phyloP scores from a whole-genome alignment of 2,329 filamentous ascomycete genomes.

The Colletotrichum sp. region DNA sequence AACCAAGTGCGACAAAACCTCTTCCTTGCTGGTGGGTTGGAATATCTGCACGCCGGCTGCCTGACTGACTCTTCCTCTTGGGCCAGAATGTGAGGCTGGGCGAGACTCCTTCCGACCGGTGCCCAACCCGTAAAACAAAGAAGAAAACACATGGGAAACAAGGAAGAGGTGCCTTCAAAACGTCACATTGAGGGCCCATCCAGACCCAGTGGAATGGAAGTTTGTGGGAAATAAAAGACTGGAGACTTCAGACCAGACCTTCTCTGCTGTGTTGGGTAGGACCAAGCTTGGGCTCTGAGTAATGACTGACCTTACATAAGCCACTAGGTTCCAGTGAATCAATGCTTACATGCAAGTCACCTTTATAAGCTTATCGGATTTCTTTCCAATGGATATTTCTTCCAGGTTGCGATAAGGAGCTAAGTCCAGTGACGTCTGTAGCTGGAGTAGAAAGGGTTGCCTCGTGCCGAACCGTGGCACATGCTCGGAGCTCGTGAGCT shows the following conservation, averaged over 20 bases:
- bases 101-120: neutral
- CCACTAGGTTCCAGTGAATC: neutral
- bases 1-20: neutral
- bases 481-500: slow-evolving; percentile 23
- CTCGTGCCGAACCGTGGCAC: slow-evolving; percentile 9
- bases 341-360: neutral
- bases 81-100: neutral
- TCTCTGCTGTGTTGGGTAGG: neutral
- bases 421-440: slow-evolving; percentile 1
- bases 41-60: neutral
- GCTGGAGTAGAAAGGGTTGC: neutral
- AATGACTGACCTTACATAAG: neutral
- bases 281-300: neutral
- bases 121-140: neutral
- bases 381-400: neutral
- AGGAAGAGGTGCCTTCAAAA: neutral
- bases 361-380: neutral
- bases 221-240: neutral
- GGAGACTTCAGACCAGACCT: neutral
- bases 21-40: neutral
- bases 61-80: neutral
- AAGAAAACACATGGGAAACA: neutral
- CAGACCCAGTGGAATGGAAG: neutral
- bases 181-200: neutral
- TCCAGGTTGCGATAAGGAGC: neutral